Percentiles rank a stretch among this genome's conserved stretches.
phyloP scores from a whole-genome alignment of 495 filamentous ascomycete species.

The Entonaema liquescens region DNA sequence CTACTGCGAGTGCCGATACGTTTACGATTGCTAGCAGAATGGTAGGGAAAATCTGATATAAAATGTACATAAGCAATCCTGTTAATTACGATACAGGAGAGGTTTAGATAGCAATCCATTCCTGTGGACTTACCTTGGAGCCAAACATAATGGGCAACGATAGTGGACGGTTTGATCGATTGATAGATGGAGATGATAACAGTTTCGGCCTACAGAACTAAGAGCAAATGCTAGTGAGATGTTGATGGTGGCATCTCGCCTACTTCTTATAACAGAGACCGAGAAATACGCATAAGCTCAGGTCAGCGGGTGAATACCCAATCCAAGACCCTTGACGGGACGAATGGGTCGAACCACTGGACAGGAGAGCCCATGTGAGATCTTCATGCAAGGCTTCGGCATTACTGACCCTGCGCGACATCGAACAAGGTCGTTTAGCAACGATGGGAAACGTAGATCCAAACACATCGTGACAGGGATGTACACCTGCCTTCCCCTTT shows the following conservation, averaged over 20 bases:
- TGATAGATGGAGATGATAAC: neutral
- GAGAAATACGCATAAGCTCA: conserved; percentile 1
- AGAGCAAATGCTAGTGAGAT: neutral
- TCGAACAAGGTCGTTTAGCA: neutral
- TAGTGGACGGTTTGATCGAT: neutral
- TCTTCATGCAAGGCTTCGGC: conserved; percentile 14
- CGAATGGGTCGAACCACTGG: conserved; percentile 25
- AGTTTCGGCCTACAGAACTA: conserved; percentile 1
- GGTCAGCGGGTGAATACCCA: conserved; percentile 31
- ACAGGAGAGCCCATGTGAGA: conserved; percentile 22
- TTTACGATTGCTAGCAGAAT: conserved; percentile 44
- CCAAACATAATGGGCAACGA: conserved; percentile 41
- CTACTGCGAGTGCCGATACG: conserved; percentile 47
- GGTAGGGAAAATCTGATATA: conserved; percentile 44
- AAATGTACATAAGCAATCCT: neutral
- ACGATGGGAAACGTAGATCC: neutral
- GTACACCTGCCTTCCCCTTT: conserved; percentile 32
- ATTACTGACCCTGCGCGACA: conserved; percentile 26
- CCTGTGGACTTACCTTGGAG: conserved; percentile 33
- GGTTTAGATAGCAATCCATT: neutral
- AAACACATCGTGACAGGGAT: neutral
- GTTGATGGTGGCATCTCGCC: neutral
- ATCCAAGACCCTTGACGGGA: conserved; percentile 10
- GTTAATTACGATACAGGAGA: neutral
- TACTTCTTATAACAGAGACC: conserved; percentile 17